Base-by-base conservation (phyloP, 164 flowering plant genomes). In the Berberis thunbergii region DNA sequence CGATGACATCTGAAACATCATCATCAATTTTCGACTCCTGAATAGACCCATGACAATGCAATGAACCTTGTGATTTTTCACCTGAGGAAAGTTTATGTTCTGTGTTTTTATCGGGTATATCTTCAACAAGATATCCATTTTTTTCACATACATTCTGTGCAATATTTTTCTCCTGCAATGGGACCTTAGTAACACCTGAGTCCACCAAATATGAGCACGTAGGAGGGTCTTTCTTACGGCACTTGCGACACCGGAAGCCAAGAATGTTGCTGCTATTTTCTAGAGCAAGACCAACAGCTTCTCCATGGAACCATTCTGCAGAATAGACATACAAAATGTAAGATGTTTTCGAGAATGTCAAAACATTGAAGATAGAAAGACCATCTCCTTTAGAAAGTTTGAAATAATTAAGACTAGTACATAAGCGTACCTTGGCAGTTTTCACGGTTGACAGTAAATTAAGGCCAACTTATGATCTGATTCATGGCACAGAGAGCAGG, bases 281-380 rank as follows among this genome's bases (percentile, higher is more conserved):
- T 9, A 46, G 68, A 68, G 69, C 69, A 64, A 86, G 74, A 50
- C 87, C 90, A 75, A 83, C 76, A 52, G 98, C 96, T 71, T 84
- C 89, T 61, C 87, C 96, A 72, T 93, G 98, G 74, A 80, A 89
- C 98, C 97, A 90, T 12, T 65, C 98, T 93, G 89, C 81, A 77
- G 43, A 4, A 67, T 49, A 52, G 59, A 55, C 6, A 49, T 46
- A 58, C n/a, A 45, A 13, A 45, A 60, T 44, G 13, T 4, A 6
- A 39, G 2, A 26, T 26, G 26, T 26, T 26, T 26, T 26, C 26
- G 26, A 26, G 26, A 26, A 26, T 26, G 26, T 26, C 0, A 26
- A 13, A 45, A 61, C 41, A 40, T 61, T n/a, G 10, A 60, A 44
- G 41, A 61, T 56, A 42, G 8, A 60, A 60, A 45, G 26, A 26